phyloP scores from a whole-genome alignment of 208 protist genomes.

The Leishmania mexicana region DNA sequence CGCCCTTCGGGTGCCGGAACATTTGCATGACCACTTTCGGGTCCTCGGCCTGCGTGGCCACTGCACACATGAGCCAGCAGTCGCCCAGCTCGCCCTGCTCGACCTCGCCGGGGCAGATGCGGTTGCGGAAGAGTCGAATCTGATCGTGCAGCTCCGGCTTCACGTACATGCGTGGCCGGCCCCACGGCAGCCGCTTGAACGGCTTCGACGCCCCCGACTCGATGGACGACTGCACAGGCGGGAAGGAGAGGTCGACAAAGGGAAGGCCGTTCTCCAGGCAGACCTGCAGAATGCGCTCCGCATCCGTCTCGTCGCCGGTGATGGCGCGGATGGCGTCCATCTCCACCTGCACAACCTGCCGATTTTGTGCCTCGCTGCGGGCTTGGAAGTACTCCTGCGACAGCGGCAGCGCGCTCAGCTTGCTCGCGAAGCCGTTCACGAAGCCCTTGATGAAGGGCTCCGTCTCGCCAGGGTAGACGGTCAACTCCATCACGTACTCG shows the following conservation, averaged over 20 bases:
- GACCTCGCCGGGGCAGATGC: constrained; percentile 63
- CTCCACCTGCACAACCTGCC: constrained; percentile 48
- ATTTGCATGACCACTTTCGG: constrained; percentile 56
- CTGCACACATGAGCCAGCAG: constrained; percentile 86
- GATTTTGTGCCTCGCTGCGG: constrained; percentile 40
- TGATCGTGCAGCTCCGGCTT: constrained; percentile 58
- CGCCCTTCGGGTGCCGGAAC: constrained; percentile 71
- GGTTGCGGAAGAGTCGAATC: constrained; percentile 77
- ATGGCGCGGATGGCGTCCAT: constrained; percentile 57
- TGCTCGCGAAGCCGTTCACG: constrained; percentile 84
- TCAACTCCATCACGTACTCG: constrained; percentile 58
- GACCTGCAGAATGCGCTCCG: constrained; percentile 42
- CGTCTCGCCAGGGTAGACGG: constrained; percentile 80
- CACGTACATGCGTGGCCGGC: constrained; percentile 72
- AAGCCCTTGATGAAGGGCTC: constrained; percentile 83
- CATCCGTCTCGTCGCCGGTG: constrained; percentile 48
- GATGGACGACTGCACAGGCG: constrained; percentile 61
- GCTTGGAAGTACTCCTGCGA: constrained; percentile 65
- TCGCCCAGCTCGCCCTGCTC: constrained; percentile 83
- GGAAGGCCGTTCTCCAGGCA: constrained; percentile 63
- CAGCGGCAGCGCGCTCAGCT: constrained; percentile 68
- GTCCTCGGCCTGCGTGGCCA: constrained; percentile 66
- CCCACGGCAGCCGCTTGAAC: constrained; percentile 70
- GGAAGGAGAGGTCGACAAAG: constrained; percentile 84
- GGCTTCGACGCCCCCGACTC: constrained; percentile 38